Base-by-base conservation (phyloP, 331 rosid species). In the Prunus yedoensis region DNA sequence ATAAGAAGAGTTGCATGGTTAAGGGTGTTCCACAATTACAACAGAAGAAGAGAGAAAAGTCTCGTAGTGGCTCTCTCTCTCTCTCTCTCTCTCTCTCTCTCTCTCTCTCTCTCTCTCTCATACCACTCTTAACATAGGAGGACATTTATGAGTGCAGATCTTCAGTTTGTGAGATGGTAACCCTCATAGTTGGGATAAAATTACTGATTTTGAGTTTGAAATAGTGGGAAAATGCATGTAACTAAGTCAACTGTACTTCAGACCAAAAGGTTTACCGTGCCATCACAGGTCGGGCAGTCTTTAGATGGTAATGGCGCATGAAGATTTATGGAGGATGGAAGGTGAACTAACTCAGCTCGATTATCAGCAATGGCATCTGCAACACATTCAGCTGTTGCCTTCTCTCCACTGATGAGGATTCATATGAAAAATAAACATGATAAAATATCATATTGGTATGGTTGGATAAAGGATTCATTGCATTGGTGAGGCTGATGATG, bases 201-300 rank as follows among this genome's bases (percentile, higher is more conserved):
- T 20, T 51, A 77, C 50, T 65, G 64, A 83, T 17, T 15, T 64
- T 21, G 71, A 74, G 21, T 65, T 20, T 47, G 45, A 73, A 52
- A 75, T 14, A 70, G 20, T 62, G 63, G 18, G 71, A 74, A 41
- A 60, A 62, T 49, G 68, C 65, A 73, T 75, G 58, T 25, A 78
- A 65, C 38, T 28, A 70, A 21, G 35, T 51, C 68, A 71, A 35
- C 57, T 63, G 32, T 73, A n/a, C 49, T 28, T 47, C 72, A 1
- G 70, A 43, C 61, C 46, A 84, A 70, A 61, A 15, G 47, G 75
- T 82, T 75, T 88, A 94, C 99, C 77, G 95, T 90, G 80, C 96
- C 99, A 85, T 94, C 98, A 64, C 98, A 94, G 63, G 86, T 89
- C 70, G 93, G 93, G 81, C 98, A 94, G 46, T 94, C 97, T 82